Conservation (phyloP, 441 rosid genomes). For the Geranium incanum region DNA sequence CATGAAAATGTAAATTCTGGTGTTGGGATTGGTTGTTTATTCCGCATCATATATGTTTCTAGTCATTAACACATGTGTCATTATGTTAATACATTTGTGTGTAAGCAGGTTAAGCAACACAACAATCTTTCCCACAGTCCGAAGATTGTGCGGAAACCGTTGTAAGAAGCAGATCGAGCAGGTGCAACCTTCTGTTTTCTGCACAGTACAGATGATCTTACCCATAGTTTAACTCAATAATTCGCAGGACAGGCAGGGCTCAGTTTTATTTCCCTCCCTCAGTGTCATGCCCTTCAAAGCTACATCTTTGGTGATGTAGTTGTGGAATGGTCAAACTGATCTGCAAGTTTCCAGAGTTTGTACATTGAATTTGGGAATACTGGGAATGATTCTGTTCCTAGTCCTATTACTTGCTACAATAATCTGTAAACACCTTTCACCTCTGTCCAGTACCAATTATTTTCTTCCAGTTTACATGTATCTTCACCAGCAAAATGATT, state of each 20-base stretch:
- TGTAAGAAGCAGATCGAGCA: constrained; percentile 20
- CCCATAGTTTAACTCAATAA: not conserved
- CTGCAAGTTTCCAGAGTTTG: not conserved
- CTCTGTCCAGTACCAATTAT: no score
- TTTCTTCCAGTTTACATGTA: no score
- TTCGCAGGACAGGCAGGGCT: not conserved
- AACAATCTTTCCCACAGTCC: constrained; percentile 61
- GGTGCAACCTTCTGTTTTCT: not conserved
- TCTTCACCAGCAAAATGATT: no score
- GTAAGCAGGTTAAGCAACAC: constrained; percentile 49
- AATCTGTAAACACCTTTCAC: no score
- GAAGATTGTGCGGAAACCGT: constrained; percentile 63
- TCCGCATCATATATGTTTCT: no score
- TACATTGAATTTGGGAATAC: not conserved
- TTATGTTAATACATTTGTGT: not conserved
- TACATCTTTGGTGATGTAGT: not conserved
- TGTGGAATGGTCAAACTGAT: not conserved
- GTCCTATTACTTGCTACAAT: no score
- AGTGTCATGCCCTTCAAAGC: not conserved
- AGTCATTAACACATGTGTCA: not conserved
- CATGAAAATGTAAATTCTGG: no score
- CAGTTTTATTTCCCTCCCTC: not conserved
- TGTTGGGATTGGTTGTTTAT: no score
- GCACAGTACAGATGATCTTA: constrained; percentile 5
- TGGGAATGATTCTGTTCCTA: not conserved